Base-by-base conservation (phyloP, 345 rosid genomes). In the Dovyalis caffra region DNA sequence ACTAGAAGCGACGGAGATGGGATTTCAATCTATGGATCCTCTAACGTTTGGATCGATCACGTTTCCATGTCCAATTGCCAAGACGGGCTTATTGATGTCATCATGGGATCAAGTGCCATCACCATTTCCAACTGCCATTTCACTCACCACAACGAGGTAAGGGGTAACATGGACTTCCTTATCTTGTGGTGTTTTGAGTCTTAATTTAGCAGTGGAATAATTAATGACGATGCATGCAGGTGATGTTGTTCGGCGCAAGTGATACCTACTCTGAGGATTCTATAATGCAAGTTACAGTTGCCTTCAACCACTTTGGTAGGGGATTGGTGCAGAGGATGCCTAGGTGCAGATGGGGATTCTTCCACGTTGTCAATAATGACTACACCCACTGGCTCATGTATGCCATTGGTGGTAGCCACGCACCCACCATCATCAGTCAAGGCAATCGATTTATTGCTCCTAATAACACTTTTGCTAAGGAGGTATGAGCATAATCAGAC, bases 371-470 rank as follows among this genome's bases (percentile, higher is more conserved):
- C 33, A 91, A 91, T 80, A 91, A 91, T 71, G 97, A 91, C 81
- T 89, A 89, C 74, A 88, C 94, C 28, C 94, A 88, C 53, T 91
- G 94, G 94, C 80, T 73, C 15, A 87, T 79, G 89, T 91, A 88
- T 40, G 91, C 92, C 23, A 87, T 91, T 16, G 92, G 94, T 35
- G 97, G 94, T 35, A 91, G 90, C 77, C 45, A 67, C 26, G 25
- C 73, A 23, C 94, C 94, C 29, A 90, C 92, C 64, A 88, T 91
- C 75, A 75, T 91, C 53, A 91, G 97, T 67, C 89, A 90, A 64
- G 97, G 94, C 20, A 92, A 92, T 38, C 84, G 97, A n/a, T 92
- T 86, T 87, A 83, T 85, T 21, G 97, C 97, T 69, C 93, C 94
- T 10, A 82, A 83, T 5, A 77, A 87, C 31, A 14, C 16, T 6